Conservation (phyloP, 108 stramenopile species). For the Aureococcus anophagefferens region DNA sequence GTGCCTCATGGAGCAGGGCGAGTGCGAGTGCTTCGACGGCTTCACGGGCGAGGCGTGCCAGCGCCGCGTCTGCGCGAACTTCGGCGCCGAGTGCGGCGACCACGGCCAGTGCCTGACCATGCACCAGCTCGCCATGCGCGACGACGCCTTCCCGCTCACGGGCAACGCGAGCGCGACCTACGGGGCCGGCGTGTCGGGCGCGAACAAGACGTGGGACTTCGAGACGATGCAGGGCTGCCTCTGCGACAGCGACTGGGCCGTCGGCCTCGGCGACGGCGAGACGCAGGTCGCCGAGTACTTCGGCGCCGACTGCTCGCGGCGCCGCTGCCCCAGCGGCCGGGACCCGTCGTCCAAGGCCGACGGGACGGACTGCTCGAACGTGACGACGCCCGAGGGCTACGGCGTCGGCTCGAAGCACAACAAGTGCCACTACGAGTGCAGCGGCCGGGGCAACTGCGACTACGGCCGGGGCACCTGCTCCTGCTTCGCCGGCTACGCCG, state of each 20-base stretch:
- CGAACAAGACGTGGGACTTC: conserved; percentile 39
- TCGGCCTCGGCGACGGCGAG: conserved; percentile 27
- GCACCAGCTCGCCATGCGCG: conserved; percentile 22
- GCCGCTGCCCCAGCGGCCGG: conserved; percentile 39
- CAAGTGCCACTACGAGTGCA: conserved; percentile 27
- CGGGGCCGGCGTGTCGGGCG: conserved; percentile 15
- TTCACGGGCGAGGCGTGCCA: conserved; percentile 34
- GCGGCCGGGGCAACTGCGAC: conserved; percentile 25
- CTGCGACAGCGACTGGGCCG: conserved; percentile 41
- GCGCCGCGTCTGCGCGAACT: conserved; percentile 17
- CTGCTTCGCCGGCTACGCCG: conserved; percentile 27
- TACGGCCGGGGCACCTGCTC: conserved; percentile 15
- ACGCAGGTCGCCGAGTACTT: conserved; percentile 45
- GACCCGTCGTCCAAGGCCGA: conserved; percentile 25
- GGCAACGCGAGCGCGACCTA: conserved; percentile 23
- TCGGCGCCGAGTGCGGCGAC: conserved; percentile 14
- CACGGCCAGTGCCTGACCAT: conserved; percentile 48
- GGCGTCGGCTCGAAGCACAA: conserved; percentile 29
- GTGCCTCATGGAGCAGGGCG: conserved; percentile 30
- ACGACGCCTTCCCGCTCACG: conserved; percentile 33
- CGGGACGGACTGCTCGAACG: conserved; percentile 6
- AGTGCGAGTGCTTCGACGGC: conserved; percentile 30
- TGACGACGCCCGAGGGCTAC: conserved; percentile 1
- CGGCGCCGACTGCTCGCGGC: conserved; percentile 41
- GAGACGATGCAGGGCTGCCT: conserved; percentile 43